Evolutionary conservation across 2,329 filamentous ascomycete genomes (phyloP), one percentile per base, ranked within the genome.

Genomic region (Fusarium marasasianum): DNA sequence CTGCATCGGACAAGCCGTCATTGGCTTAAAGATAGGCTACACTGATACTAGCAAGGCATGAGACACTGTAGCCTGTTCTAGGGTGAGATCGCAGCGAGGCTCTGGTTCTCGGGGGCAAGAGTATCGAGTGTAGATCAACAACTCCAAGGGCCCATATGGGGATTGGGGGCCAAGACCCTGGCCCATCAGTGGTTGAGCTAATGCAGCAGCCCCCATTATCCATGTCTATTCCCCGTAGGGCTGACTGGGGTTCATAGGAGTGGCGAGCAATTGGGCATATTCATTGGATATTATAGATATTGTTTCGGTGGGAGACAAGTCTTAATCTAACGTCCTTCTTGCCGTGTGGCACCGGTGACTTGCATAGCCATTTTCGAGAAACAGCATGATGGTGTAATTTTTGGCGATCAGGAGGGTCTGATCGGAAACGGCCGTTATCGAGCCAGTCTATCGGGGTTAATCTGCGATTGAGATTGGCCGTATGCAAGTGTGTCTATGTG

Each of bases 121-220:
- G 50, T 53, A 51, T 41, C 14, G 40, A 70, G 50, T 67, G 72
- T 68, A 76, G 68, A 78, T 75, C 60, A 62, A 57, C 58, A 68
- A 78, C 65, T 60, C 68, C 47, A 70, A 66, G 63, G 69, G 43
- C 48, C 44, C 47, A 50, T 55, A 58, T 70, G 71, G 72, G 59
- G 63, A 68, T 76, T 73, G 76, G 76, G 71, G 72, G 71, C 69
- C 70, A 73, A 71, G 65, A 53, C 71, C 75, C 71, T 64, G 51
- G 67, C 63, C 71, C 63, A 66, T 77, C 73, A 76, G 61, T 71
- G 76, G 73, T 63, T 48, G 67, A 74, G 60, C 76, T 78, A 78
- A 78, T 76, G 75, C 67, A 70, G 40, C 57, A 66, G 40, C 41
- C 71, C 64, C 55, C 56, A 51, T 58, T 37, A 51, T 58, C 43